Base-by-base conservation (phyloP, 768 basidiomycete species). In the Phallus indusiatus region DNA sequence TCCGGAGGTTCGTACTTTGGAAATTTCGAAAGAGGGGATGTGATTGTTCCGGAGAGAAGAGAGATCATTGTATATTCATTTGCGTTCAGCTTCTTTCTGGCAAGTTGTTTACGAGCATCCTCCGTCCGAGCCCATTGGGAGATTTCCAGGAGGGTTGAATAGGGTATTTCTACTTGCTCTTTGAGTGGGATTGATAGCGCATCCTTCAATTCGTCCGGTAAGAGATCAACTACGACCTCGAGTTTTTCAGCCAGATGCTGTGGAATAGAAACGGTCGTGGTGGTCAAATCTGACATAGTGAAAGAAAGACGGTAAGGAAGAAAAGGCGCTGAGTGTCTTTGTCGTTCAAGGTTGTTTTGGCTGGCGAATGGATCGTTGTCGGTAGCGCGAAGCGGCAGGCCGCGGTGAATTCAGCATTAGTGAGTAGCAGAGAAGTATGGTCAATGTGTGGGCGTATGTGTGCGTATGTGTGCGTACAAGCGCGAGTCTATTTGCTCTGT, bases 11-110 rank as follows among this genome's bases (percentile, higher is more conserved):
- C 60, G 64, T 82, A 80, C 9, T 72, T 63, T 34, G 83, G 83
- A 61, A 89, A 87, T 36, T 76, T 82, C 56, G 85, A 80, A 60
- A 87, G 82, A 20, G 90, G 90, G 6, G 88, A 88, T n/a, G 89
- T 85, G 48, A 77, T 80, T 6, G 84, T 78, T 37, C 90, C 90
- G 16, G 90, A 88, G 5, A 93, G 80, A 36, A 93, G 74, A 18
- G 88, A 73, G 42, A 90, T 72, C 82, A 89, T 90, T 6, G 77
- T 73, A 67, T 88, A 91, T 14, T 78, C 73, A 20, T 72, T 71
- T 5, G 81, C 72, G 59, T 82, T 71, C 51, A 90, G 72, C 1
- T 74, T 69, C 10, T 76, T 76, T 6, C 73, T 64, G 54, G 81
- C 73, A 20, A 81, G 67, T 2, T 70, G 65, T 0, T 60, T 59